Percentiles rank a stretch among this genome's conserved stretches.
phyloP scores from a whole-genome alignment of 2,329 filamentous ascomycete genomes.

The Ophiostoma fasciatum region DNA sequence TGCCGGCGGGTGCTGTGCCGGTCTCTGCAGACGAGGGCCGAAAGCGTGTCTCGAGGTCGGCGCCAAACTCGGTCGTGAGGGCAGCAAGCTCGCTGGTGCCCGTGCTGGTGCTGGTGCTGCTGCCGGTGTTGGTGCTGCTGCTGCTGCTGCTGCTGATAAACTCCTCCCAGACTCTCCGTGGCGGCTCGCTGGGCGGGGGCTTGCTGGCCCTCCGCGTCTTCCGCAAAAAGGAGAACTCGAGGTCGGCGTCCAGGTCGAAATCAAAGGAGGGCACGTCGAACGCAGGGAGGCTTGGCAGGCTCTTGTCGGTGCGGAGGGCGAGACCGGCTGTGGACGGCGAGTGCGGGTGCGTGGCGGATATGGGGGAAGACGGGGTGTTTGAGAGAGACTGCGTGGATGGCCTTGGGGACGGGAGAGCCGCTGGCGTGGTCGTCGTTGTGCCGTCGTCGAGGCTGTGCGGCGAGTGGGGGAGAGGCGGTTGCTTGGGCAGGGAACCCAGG shows the following conservation, averaged over 20 bases:
- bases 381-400: conserved; percentile 1
- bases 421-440: conserved; percentile 5
- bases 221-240: conserved; percentile 17
- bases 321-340: conserved; percentile 2
- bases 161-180: conserved; percentile 10
- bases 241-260: conserved; percentile 28
- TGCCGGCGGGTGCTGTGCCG: background rate
- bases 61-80: too few relatives aligned
- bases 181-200: background rate
- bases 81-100: background rate
- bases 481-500: conserved; percentile 11
- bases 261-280: conserved; percentile 41
- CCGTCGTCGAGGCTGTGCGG: conserved; percentile 3
- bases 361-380: background rate
- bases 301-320: conserved; percentile 14
- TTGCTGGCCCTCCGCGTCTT: background rate
- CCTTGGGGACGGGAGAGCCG: conserved; percentile 4
- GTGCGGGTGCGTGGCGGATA: conserved; percentile 1
- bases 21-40: too few relatives aligned
- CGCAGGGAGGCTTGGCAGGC: conserved; percentile 22
- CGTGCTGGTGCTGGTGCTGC: background rate
- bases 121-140: background rate
- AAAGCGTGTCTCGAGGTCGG: background rate
- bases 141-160: conserved; percentile 3
- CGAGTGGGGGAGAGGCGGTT: conserved; percentile 5